phyloP scores from a whole-genome alignment of 2,329 filamentous ascomycete genomes.

The Arthroderma sp. region DNA sequence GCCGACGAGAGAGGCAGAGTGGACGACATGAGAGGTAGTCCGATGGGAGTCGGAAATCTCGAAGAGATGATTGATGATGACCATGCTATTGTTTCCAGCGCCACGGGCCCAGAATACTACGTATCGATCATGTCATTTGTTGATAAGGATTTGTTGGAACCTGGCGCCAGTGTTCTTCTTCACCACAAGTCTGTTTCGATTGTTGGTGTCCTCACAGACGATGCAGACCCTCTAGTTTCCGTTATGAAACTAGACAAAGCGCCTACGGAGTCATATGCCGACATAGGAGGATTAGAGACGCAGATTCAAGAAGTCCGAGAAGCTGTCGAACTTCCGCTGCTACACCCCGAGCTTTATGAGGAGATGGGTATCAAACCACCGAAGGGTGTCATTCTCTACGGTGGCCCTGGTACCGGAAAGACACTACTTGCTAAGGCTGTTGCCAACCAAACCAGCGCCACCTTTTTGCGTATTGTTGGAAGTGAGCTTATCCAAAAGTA shows the following conservation, averaged over 20 bases:
- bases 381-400: constrained; percentile 98
- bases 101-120: constrained; percentile 95
- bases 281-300: constrained; percentile 87
- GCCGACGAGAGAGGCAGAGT: constrained; percentile 91
- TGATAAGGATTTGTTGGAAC: constrained; percentile 94
- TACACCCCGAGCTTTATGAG: constrained; percentile 95
- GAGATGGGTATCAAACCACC: constrained; percentile 99
- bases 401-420: constrained; percentile 92
- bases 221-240: constrained; percentile 85
- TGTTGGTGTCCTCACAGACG: constrained; percentile 91
- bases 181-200: constrained; percentile 98
- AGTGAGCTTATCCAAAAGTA: constrained; percentile 98
- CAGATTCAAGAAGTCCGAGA: constrained; percentile 98
- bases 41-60: constrained; percentile 94
- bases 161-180: constrained; percentile 83
- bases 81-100: constrained; percentile 95
- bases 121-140: constrained; percentile 99
- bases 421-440: constrained; percentile 92
- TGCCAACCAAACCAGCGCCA: constrained; percentile 96
- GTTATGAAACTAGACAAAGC: constrained; percentile 99
- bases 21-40: constrained; percentile 95
- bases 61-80: constrained; percentile 99
- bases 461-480: constrained; percentile 92
- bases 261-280: constrained; percentile 92
- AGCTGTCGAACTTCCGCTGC: constrained; percentile 84